phyloP scores from a whole-genome alignment of 257 asterid genomes.

The Gentiana straminea region DNA sequence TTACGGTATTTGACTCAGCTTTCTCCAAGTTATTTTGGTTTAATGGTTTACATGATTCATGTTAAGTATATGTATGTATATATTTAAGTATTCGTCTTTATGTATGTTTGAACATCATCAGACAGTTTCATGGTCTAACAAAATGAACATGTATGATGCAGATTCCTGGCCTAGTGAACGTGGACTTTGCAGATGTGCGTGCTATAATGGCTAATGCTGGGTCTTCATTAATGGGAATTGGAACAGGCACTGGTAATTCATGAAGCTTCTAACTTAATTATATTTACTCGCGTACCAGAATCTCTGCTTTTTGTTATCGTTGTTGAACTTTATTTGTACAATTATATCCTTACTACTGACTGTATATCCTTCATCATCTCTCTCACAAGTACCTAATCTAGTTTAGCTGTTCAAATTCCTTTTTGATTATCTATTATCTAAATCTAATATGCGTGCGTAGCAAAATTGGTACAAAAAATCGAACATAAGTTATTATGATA shows the following conservation, averaged over 20 bases:
- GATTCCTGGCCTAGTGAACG: constrained; percentile 91
- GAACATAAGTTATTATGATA: not conserved
- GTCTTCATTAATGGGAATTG: constrained; percentile 85
- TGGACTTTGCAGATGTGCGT: constrained; percentile 93
- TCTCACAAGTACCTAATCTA: too few species aligned
- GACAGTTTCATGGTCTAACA: constrained; percentile 1
- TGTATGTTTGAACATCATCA: not conserved
- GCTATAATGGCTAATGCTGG: constrained; percentile 95
- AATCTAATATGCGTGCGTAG: too few species aligned
- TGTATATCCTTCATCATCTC: too few species aligned
- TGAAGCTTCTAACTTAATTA: constrained; percentile 5
- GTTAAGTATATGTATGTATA: not conserved
- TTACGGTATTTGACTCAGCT: constrained; percentile 38
- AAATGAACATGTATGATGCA: constrained; percentile 27
- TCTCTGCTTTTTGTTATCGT: too few species aligned
- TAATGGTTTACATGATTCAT: too few species aligned
- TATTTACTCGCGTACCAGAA: too few species aligned
- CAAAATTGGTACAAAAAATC: too few species aligned
- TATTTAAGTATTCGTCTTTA: not conserved
- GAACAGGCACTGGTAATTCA: constrained; percentile 74
- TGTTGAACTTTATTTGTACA: too few species aligned
- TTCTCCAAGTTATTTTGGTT: too few species aligned
- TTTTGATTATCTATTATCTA: too few species aligned
- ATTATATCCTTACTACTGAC: too few species aligned
- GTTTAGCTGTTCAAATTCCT: too few species aligned